phyloP scores from a whole-genome alignment of 1,284 basidiomycete species.

The Fereydounia khargensis region DNA sequence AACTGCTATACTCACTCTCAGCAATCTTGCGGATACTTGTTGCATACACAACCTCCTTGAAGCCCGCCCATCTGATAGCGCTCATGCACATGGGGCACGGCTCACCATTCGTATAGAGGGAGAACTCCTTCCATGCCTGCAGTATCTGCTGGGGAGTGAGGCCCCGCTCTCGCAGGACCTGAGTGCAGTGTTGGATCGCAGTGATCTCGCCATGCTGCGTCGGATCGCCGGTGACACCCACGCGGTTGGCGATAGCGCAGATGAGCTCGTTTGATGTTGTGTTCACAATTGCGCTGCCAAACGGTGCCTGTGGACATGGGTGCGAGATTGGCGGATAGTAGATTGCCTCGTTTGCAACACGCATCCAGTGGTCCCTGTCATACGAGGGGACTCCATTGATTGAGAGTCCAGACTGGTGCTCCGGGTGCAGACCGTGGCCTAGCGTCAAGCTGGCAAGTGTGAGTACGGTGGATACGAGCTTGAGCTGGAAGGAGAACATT shows the following conservation, averaged over 20 bases:
- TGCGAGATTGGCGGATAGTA: constrained; percentile 16
- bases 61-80: constrained; percentile 41
- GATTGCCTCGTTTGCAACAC: constrained; percentile 17
- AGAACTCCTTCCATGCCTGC: constrained; percentile 26
- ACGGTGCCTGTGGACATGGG: constrained; percentile 28
- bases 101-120: constrained; percentile 38
- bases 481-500: too few relatives aligned
- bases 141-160: constrained; percentile 32
- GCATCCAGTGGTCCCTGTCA: constrained; percentile 29
- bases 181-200: constrained; percentile 32
- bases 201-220: constrained; percentile 42
- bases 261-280: constrained; percentile 43
- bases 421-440: constrained; percentile 20
- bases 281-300: constrained; percentile 29
- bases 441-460: too few relatives aligned
- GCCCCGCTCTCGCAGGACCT: constrained; percentile 27
- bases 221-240: constrained; percentile 40
- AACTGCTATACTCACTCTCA: constrained; percentile 7
- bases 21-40: constrained; percentile 39
- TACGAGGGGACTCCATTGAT: constrained; percentile 25
- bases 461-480: too few relatives aligned
- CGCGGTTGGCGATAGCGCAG: constrained; percentile 37
- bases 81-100: constrained; percentile 45
- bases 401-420: constrained; percentile 31
- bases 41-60: constrained; percentile 44